Percentiles rank a stretch among this genome's conserved stretches.
phyloP scores from a whole-genome alignment of 2,329 filamentous ascomycete genomes.

The Aspergillus sp. region DNA sequence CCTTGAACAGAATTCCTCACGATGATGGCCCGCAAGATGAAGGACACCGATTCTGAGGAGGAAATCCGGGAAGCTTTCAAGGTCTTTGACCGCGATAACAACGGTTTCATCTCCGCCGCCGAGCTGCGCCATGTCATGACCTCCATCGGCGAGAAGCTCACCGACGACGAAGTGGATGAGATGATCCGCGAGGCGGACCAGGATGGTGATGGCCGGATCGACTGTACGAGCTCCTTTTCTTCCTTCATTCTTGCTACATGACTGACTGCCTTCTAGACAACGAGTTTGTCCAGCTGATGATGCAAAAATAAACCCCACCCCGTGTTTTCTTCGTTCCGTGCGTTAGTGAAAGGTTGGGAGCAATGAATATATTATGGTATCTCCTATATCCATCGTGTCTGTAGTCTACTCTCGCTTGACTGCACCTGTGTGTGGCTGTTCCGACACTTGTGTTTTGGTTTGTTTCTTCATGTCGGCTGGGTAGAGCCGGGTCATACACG shows the following conservation, averaged over 20 bases:
- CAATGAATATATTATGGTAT: conserved; percentile 20
- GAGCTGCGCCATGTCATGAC: conserved; percentile 90
- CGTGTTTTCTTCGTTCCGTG: conserved; percentile 22
- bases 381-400: conserved; percentile 24
- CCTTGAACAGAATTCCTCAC: conserved; percentile 70
- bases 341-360: conserved; percentile 26
- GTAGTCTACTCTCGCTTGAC: conserved; percentile 26
- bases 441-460: conserved; percentile 10
- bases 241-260: not conserved
- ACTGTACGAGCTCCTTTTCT: conserved; percentile 59
- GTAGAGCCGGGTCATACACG: conserved; percentile 5
- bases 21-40: conserved; percentile 95
- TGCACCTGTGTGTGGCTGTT: conserved; percentile 16
- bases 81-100: conserved; percentile 87
- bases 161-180: conserved; percentile 86
- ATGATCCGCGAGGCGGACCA: conserved; percentile 92
- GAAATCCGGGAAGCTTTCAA: conserved; percentile 89
- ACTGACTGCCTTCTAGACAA: conserved; percentile 60
- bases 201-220: conserved; percentile 83
- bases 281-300: conserved; percentile 92
- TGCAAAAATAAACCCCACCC: conserved; percentile 71
- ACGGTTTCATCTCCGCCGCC: conserved; percentile 85
- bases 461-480: conserved; percentile 7
- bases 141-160: conserved; percentile 86
- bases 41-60: conserved; percentile 87